These are phyloP conservation scores for Ceratocystis ficicola DNA, from an alignment of 2,329 filamentous ascomycete genomes.

Conservation along the genomic window DNA sequence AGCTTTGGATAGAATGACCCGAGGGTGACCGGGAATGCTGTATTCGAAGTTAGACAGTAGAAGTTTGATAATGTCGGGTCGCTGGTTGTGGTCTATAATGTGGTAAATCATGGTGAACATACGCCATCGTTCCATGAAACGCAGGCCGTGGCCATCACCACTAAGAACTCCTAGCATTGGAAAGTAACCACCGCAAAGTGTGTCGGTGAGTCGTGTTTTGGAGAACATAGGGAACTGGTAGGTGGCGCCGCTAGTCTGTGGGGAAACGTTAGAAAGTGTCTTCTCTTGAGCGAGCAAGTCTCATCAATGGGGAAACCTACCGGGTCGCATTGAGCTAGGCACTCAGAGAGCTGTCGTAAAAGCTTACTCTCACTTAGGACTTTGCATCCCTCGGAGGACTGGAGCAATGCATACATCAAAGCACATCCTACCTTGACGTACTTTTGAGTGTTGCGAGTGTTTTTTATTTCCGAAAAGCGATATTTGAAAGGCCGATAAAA, in stretches of 20 bases:
- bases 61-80: slow-evolving; percentile 81
- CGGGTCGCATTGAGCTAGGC: slow-evolving; percentile 85
- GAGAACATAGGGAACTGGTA: slow-evolving; percentile 85
- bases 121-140: slow-evolving; percentile 88
- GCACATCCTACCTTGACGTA: slow-evolving; percentile 86
- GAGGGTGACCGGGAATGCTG: slow-evolving; percentile 71
- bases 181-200: slow-evolving; percentile 85
- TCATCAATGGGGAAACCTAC: slow-evolving; percentile 36
- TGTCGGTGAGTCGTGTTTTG: slow-evolving; percentile 68
- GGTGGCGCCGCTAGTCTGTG: slow-evolving; percentile 55
- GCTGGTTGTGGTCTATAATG: slow-evolving; percentile 80
- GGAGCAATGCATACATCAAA: slow-evolving; percentile 72
- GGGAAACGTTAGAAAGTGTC: background rate
- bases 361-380: slow-evolving; percentile 89
- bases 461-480: slow-evolving; percentile 79
- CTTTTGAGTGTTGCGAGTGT: slow-evolving; percentile 84
- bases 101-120: slow-evolving; percentile 99
- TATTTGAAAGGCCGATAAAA: slow-evolving; percentile 97
- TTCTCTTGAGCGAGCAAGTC: background rate
- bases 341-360: slow-evolving; percentile 86
- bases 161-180: slow-evolving; percentile 81
- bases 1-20: slow-evolving; percentile 85
- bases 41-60: slow-evolving; percentile 90
- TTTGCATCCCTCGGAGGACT: slow-evolving; percentile 70
- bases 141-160: slow-evolving; percentile 66